Percentiles rank a stretch among this genome's conserved stretches.
Evolutionary conservation across 805 yeast species (phyloP).

Genomic region (Wickerhamiella dianesei): DNA sequence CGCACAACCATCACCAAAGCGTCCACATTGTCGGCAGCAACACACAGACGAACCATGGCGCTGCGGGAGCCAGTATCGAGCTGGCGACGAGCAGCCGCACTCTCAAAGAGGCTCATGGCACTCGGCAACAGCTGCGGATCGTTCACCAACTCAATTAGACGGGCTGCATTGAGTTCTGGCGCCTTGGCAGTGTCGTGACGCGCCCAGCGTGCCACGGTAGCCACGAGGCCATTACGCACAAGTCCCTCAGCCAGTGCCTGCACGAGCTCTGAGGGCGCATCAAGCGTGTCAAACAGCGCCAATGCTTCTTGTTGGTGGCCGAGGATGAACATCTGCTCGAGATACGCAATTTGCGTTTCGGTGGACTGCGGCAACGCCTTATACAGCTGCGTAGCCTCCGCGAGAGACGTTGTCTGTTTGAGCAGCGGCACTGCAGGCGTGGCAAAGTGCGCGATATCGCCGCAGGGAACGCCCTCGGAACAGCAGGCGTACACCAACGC

Average conservation of each 20-base stretch:
- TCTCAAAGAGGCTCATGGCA: slow-evolving; percentile 15
- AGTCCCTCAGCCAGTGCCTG: slow-evolving; percentile 11
- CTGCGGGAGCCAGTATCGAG: slow-evolving; percentile 17
- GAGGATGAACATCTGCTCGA: not conserved
- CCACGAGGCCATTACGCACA: slow-evolving; percentile 9
- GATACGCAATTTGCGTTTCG: not conserved
- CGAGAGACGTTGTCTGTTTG: slow-evolving; percentile 2
- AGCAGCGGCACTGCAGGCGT: not conserved
- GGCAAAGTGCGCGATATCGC: not conserved
- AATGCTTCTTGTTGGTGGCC: not conserved
- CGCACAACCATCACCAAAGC: slow-evolving; percentile 20
- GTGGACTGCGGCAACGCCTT: slow-evolving; percentile 1
- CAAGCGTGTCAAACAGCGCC: not conserved
- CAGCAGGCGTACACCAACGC: slow-evolving; percentile 9
- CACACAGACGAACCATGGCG: slow-evolving; percentile 17
- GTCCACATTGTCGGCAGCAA: slow-evolving; percentile 10
- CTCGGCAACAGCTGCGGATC: slow-evolving; percentile 8
- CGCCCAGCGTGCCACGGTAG: slow-evolving; percentile 13
- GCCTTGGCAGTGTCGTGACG: not conserved
- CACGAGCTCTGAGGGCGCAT: slow-evolving; percentile 8
- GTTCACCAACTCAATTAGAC: not conserved
- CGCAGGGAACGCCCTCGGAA: slow-evolving; percentile 5
- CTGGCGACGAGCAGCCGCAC: slow-evolving; percentile 14
- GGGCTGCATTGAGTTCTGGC: not conserved
- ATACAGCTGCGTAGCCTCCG: slow-evolving; percentile 5